phyloP scores from a whole-genome alignment of 2,329 filamentous ascomycete species.

The Colletotrichum lupini region DNA sequence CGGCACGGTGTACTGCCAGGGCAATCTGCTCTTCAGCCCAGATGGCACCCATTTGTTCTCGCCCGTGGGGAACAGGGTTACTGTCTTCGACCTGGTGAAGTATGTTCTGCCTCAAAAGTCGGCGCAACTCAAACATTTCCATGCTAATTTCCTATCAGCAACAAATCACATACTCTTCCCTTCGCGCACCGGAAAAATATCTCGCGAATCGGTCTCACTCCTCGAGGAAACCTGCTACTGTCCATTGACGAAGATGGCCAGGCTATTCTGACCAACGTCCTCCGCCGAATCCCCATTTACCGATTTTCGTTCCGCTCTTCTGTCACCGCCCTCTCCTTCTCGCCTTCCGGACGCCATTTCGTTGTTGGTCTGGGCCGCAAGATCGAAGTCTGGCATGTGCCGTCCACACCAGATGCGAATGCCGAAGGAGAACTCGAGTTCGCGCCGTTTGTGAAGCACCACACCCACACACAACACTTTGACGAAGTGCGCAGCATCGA shows the following conservation, averaged over 20 bases:
- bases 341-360: constrained; percentile 91
- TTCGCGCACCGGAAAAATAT: constrained; percentile 97
- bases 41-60: constrained; percentile 97
- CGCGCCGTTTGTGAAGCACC: constrained; percentile 91
- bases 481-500: constrained; percentile 87
- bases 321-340: constrained; percentile 87
- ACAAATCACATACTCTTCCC: constrained; percentile 86
- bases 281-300: constrained; percentile 86
- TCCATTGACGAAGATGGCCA: constrained; percentile 94
- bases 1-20: constrained; percentile 97
- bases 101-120: constrained; percentile 54
- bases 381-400: constrained; percentile 96
- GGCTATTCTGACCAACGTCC: constrained; percentile 92
- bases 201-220: constrained; percentile 85
- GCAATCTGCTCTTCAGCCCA: constrained; percentile 95
- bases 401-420: constrained; percentile 85
- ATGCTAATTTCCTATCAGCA: constrained; percentile 58
- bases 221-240: constrained; percentile 90
- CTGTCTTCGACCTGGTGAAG: constrained; percentile 97
- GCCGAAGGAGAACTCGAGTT: constrained; percentile 89
- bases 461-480: constrained; percentile 88
- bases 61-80: constrained; percentile 94
- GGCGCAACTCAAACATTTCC: not conserved
- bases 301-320: constrained; percentile 94
- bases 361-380: constrained; percentile 87